Evolutionary conservation across 2,329 filamentous ascomycete species (phyloP).

Genomic region (Fusarium devonianum): DNA sequence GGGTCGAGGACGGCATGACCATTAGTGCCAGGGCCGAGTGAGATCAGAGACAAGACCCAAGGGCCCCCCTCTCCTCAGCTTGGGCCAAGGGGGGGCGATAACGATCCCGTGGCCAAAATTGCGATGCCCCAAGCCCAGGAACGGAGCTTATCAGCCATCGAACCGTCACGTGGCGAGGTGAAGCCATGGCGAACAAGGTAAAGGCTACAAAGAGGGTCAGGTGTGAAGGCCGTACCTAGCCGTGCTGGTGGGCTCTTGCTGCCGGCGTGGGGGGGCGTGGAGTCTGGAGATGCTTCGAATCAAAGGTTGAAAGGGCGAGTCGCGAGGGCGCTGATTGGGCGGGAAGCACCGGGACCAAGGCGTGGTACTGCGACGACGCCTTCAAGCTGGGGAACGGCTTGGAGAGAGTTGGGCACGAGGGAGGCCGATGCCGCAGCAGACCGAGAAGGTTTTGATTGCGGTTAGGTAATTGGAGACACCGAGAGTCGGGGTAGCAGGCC

Average conservation of each 20-base stretch:
- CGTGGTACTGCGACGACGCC: conserved; percentile 1
- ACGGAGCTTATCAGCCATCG: conserved; percentile 42
- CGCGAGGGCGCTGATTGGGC: conserved; percentile 18
- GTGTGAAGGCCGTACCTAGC: conserved; percentile 39
- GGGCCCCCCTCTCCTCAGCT: too few relatives aligned
- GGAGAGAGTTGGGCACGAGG: conserved; percentile 2
- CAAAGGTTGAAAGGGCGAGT: background rate
- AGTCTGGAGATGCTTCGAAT: background rate
- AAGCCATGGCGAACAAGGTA: conserved; percentile 7
- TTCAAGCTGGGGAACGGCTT: conserved; percentile 5
- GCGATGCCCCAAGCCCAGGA: conserved; percentile 9
- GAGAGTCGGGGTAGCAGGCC: background rate
- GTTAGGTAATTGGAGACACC: conserved; percentile 31
- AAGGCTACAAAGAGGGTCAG: conserved; percentile 3
- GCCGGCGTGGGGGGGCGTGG: conserved; percentile 11
- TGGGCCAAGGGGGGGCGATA: too few relatives aligned
- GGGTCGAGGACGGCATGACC: too few relatives aligned
- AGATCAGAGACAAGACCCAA: too few relatives aligned
- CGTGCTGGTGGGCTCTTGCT: conserved; percentile 22
- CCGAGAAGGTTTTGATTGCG: conserved; percentile 23
- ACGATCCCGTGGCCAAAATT: conserved; percentile 7
- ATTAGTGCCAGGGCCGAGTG: conserved; percentile 19
- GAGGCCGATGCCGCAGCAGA: conserved; percentile 34
- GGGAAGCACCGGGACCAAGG: background rate
- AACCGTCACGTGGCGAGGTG: conserved; percentile 37